Conservation (phyloP, 164 flowering plant species). For the Macadamia tetraphylla region DNA sequence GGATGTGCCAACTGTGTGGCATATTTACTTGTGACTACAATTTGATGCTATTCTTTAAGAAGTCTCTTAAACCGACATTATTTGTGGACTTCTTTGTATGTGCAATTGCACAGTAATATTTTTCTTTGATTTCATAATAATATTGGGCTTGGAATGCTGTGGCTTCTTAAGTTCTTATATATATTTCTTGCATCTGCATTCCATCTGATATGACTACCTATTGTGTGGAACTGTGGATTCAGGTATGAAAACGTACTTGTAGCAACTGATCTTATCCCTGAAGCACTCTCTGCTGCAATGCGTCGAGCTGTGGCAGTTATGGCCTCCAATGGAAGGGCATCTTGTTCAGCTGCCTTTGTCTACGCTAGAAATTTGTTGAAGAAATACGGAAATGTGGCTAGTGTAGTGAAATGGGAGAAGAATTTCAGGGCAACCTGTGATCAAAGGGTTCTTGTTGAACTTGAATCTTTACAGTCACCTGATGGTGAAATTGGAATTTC, state of each 20-base stretch:
- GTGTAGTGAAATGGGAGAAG: slow-evolving; percentile 88
- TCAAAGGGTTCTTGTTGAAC: slow-evolving; percentile 74
- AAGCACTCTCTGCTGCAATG: slow-evolving; percentile 61
- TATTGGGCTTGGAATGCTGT: not conserved
- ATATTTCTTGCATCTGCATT: not conserved
- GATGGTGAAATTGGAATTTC: slow-evolving; percentile 68
- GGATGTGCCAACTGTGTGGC: too few relatives aligned
- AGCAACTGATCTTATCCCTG: slow-evolving; percentile 82
- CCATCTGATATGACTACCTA: not conserved
- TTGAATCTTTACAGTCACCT: slow-evolving; percentile 62
- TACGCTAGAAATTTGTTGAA: slow-evolving; percentile 68
- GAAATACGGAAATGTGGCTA: slow-evolving; percentile 59
- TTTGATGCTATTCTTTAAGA: not conserved
- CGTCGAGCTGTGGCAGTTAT: slow-evolving; percentile 49
- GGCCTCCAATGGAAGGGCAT: slow-evolving; percentile 64
- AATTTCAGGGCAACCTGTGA: slow-evolving; percentile 72
- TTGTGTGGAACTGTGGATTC: slow-evolving; percentile 26
- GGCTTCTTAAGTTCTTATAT: not conserved
- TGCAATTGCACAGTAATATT: not conserved
- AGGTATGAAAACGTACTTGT: slow-evolving; percentile 84
- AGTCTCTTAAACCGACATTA: not conserved
- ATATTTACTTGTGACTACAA: too few relatives aligned
- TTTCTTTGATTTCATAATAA: not conserved
- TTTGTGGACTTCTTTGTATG: not conserved
- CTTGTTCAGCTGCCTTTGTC: slow-evolving; percentile 50